These are phyloP conservation scores for Roridomyces roridus DNA, from an alignment of 768 basidiomycete genomes.

Conservation along the genomic window DNA sequence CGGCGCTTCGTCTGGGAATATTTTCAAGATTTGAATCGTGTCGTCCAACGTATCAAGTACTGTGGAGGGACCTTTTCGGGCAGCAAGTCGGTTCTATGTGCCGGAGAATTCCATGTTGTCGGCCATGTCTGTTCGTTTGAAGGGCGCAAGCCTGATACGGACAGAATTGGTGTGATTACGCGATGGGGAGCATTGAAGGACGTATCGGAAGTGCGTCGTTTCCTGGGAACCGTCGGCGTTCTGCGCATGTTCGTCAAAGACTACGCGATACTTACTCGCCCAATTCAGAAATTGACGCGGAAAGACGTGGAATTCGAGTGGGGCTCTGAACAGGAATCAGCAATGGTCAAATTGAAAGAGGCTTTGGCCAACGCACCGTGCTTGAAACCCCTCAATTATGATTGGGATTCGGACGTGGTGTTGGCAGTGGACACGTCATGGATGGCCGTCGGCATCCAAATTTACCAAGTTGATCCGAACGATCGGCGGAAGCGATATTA, in stretches of 20 bases:
- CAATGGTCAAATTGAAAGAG: conserved; percentile 27
- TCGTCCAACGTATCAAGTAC: background rate
- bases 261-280: conserved; percentile 1
- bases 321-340: background rate
- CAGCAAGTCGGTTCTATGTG: conserved; percentile 30
- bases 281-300: conserved; percentile 6
- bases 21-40: conserved; percentile 12
- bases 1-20: conserved; percentile 15
- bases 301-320: background rate
- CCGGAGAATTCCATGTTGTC: conserved; percentile 19
- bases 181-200: conserved; percentile 18
- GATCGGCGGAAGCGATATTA: conserved; percentile 16
- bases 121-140: conserved; percentile 35
- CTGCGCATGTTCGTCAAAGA: conserved; percentile 28
- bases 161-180: conserved; percentile 25
- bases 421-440: conserved; percentile 35
- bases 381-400: conserved; percentile 33
- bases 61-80: conserved; percentile 27
- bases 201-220: conserved; percentile 7
- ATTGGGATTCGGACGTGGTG: conserved; percentile 25
- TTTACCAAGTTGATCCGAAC: conserved; percentile 12
- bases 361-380: conserved; percentile 15
- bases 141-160: conserved; percentile 27
- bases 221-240: conserved; percentile 14
- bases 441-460: conserved; percentile 12